Percentiles rank a stretch among this genome's conserved stretches.
These are phyloP conservation scores for Cardamine occulta DNA, from an alignment of 345 rosid genomes.

Conservation along the genomic window DNA sequence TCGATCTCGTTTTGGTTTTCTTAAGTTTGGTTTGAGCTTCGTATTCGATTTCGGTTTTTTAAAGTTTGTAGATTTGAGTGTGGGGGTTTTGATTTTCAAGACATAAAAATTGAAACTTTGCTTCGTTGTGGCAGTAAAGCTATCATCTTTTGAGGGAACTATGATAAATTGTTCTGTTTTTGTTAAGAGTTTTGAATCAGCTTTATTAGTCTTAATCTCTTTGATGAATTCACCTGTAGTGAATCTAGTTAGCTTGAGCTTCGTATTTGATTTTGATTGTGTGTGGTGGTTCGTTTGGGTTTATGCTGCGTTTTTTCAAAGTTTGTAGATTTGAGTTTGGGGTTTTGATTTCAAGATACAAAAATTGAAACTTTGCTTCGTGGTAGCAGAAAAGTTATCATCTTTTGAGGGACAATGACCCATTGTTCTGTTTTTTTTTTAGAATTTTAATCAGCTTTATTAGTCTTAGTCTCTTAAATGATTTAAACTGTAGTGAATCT, in stretches of 20 bases:
- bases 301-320: too few species aligned
- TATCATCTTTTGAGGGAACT: not conserved
- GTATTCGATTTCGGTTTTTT: not conserved
- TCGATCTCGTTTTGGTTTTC: conserved; percentile 9
- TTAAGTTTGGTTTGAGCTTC: not conserved
- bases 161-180: conserved; percentile 5
- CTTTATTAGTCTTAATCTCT: not conserved
- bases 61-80: not conserved
- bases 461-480: not conserved
- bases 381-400: not conserved
- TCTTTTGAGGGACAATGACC: not conserved
- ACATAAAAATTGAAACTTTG: not conserved
- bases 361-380: not conserved
- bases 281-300: not conserved
- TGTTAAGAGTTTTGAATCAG: not conserved
- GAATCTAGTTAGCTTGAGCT: not conserved
- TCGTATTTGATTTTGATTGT: not conserved
- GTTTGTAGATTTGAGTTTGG: not conserved
- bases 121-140: not conserved
- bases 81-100: not conserved
- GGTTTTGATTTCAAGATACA: not conserved
- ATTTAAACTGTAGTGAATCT: too few species aligned
- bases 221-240: not conserved
- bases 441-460: not conserved
- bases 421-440: not conserved